phyloP scores from a whole-genome alignment of 2,329 filamentous ascomycete species.

The Aaosphaeria pasadenensis region DNA sequence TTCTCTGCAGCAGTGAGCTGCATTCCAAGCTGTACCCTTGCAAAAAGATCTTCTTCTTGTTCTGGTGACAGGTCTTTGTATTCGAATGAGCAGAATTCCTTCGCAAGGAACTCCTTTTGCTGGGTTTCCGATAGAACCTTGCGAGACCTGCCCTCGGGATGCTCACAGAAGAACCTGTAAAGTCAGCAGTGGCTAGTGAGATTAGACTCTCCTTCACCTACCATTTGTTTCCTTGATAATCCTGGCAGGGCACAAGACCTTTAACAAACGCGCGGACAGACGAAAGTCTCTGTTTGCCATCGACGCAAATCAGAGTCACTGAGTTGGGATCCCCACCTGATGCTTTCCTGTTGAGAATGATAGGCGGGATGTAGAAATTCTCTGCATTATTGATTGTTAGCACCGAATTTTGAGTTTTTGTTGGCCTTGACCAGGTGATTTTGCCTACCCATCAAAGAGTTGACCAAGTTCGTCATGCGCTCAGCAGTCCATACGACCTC shows the following conservation, averaged over 20 bases:
- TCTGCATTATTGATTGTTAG: constrained; percentile 13
- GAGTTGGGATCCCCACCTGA: constrained; percentile 10
- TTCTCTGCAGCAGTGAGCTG: constrained; percentile 46
- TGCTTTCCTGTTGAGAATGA: constrained; percentile 44
- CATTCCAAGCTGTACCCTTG: constrained; percentile 47
- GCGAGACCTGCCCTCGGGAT: not conserved
- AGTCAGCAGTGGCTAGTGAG: no score
- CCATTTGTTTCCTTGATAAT: constrained; percentile 43
- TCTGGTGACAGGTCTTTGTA: constrained; percentile 37
- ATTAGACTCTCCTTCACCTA: constrained; percentile 9
- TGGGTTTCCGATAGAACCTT: constrained; percentile 34
- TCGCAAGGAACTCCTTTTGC: constrained; percentile 38
- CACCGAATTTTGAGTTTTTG: not conserved
- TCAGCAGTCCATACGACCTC: constrained; percentile 45
- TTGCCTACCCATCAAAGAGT: constrained; percentile 32
- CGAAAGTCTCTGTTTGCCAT: constrained; percentile 49
- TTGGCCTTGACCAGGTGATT: not conserved
- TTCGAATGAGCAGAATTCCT: constrained; percentile 44
- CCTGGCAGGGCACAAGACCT: constrained; percentile 44
- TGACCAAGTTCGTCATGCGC: constrained; percentile 32
- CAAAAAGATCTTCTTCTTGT: constrained; percentile 50
- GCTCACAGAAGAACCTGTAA: no score
- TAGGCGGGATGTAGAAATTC: constrained; percentile 45
- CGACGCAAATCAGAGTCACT: constrained; percentile 40
- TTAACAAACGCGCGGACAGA: constrained; percentile 45